Base-by-base conservation (phyloP, 192 early-diverging fungal genomes). In the Linderina pennispora region DNA sequence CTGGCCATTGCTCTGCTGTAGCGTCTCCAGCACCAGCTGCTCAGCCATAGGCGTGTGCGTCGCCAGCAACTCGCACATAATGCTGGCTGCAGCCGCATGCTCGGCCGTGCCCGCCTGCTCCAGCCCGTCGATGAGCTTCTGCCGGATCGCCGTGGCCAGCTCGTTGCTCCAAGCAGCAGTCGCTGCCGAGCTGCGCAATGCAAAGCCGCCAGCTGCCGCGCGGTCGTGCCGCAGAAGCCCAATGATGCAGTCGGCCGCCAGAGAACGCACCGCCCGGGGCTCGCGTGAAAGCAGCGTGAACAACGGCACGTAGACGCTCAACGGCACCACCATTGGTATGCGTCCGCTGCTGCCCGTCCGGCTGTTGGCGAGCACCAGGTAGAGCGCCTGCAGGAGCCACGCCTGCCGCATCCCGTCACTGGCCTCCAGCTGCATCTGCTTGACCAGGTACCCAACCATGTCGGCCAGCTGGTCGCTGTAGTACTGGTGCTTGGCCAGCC, bases 401-500 rank as follows among this genome's bases (percentile, higher is more conserved):
- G 37, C 14, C 21, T 40, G 42, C 35, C 34, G 25, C 23, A 16
- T 5, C 2, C 45, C n/a, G 26, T n/a, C 23, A 2, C 21, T 24
- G 6, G 28, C 42, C 9, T 23, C 25, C 13, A 71, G 49, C 31
- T 22, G 20, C 52, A 71, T 62, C 40, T 56, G 50, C 23, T 48
- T 50, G 3, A 71, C 49, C 5, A 74, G 43, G 37, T 60, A 63
- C 8, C 36, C 55, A 5, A 51, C 46, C 64, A 74, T 74, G 34
- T 74, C 64, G 1, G 41, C 24, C 23, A 74, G 44, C 40, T 74
- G 71, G 42, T 45, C 55, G 34, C 36, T 54, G 49, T 74, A 74
- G 47, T 74, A 74, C 41, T 62, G 63, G 32, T 74, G 65, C 18
- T 45, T 67, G 19, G 64, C 71, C 28, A 74, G 64, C 0, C 71